Base-by-base conservation (phyloP, 78 protist genomes). In the Tieghemostelium lacteum region DNA sequence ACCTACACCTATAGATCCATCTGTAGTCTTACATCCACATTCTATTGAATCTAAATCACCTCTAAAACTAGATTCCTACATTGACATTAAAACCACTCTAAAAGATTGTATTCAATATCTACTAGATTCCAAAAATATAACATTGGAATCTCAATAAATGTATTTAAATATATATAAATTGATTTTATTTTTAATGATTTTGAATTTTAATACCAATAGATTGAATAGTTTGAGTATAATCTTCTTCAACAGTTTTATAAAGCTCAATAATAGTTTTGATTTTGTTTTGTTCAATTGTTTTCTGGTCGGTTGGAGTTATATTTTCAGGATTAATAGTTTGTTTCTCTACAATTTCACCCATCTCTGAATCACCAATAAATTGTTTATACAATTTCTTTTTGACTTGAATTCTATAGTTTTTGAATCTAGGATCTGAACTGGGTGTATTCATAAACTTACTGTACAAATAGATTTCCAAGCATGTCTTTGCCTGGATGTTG, bases 311-410 rank as follows among this genome's bases (percentile, higher is more conserved):
- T 31, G 29, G 61, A 20, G 57, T 62, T n/a, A n/a, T n/a, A 20
- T n/a, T 55, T 20, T 40, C 58, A 2, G 37, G 42, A 5, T 2
- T 7, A 26, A n/a, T 7, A 26, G 24, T 67, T 57, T 67, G 0
- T 6, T 20, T 24, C 37, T 40, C 50, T 31, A 50, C 26, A 22
- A 31, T 69, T 28, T 45, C 29, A n/a, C 3, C 60, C 77, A 52
- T 33, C n/a, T 2, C 52, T 3, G 74, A 36, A 50, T 71, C 77
- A 50, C 91, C 91, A 70, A 83, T 49, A 73, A 36, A 67, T 58
- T 69, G 78, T 58, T 83, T 83, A 28, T 60, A 83, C 10, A 83
- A 45, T 60, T 50, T 83, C 34, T 83, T 83, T 60, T 83, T 83
- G n/a, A 83, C 42, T 6, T 22, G 20, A 28, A 83, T 60, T 83